Conservation (phyloP, 306 rosid genomes). For the Rosa multiflora region DNA sequence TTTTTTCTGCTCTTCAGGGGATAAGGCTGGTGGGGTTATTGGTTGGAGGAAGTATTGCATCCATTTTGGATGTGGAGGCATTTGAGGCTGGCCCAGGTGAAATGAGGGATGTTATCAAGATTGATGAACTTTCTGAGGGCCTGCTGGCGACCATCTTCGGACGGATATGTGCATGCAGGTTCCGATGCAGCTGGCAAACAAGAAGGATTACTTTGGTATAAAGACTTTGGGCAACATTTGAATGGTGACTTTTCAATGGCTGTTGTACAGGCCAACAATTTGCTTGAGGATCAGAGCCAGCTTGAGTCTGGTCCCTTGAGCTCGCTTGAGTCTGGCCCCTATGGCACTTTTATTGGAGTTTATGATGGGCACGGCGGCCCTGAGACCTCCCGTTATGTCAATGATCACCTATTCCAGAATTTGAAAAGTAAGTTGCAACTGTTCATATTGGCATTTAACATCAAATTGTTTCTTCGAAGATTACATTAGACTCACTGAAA, state of each 20-base stretch:
- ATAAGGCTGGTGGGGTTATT: constrained; percentile 29
- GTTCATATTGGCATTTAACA: background rate
- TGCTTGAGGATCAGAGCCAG: constrained; percentile 98
- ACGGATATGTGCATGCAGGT: constrained; percentile 33
- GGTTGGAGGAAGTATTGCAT: constrained; percentile 38
- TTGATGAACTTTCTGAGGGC: constrained; percentile 82
- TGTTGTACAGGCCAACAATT: constrained; percentile 91
- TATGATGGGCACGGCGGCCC: constrained; percentile 98
- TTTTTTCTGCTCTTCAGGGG: constrained; percentile 24
- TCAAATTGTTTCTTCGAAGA: background rate
- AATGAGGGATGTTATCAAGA: constrained; percentile 97
- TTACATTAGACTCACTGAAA: background rate
- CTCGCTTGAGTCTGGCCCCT: constrained; percentile 67
- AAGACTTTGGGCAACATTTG: constrained; percentile 77
- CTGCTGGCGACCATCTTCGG: constrained; percentile 74
- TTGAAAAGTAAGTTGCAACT: constrained; percentile 54
- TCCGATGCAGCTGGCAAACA: constrained; percentile 70
- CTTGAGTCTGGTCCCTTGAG: constrained; percentile 85
- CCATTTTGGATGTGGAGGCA: constrained; percentile 74
- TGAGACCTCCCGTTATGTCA: constrained; percentile 81
- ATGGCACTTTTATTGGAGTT: constrained; percentile 80
- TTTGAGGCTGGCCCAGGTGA: constrained; percentile 64
- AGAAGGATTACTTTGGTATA: constrained; percentile 92
- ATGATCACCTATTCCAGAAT: constrained; percentile 75
- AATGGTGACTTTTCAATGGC: constrained; percentile 93